Evolutionary conservation across 495 filamentous ascomycete genomes (phyloP).

Genomic region (Thermothielavioides terrestris): DNA sequence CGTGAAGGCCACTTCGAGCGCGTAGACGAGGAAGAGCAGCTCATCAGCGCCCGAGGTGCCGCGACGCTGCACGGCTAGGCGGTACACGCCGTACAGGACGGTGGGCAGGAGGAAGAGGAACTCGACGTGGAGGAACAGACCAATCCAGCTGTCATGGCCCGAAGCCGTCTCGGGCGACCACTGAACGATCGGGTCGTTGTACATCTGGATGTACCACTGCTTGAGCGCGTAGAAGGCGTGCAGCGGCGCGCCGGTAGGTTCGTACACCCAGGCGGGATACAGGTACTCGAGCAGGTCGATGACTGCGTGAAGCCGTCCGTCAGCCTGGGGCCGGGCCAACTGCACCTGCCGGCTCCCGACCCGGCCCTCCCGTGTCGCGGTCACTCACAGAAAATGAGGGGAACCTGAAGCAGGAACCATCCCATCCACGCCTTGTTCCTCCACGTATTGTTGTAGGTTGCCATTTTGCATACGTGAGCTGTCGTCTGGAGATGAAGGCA

Average conservation of each 20-base stretch:
- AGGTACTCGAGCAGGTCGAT: slow-evolving; percentile 55
- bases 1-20: slow-evolving; percentile 60
- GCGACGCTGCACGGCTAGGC: slow-evolving; percentile 17
- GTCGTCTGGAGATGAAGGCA: background rate
- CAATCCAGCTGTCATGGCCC: slow-evolving; percentile 54
- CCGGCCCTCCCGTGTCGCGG: too few relatives aligned
- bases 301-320: slow-evolving; percentile 31
- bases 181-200: slow-evolving; percentile 70
- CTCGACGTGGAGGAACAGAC: slow-evolving; percentile 60
- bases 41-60: slow-evolving; percentile 44
- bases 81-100: slow-evolving; percentile 48
- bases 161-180: slow-evolving; percentile 38
- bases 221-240: slow-evolving; percentile 46
- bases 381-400: slow-evolving; percentile 59
- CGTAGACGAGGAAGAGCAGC: slow-evolving; percentile 61
- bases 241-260: slow-evolving; percentile 29
- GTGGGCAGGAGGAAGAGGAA: slow-evolving; percentile 58
- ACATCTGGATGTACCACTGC: slow-evolving; percentile 55
- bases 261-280: slow-evolving; percentile 50
- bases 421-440: slow-evolving; percentile 53
- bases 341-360: too few relatives aligned
- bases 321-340: background rate
- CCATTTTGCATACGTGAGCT: slow-evolving; percentile 15
- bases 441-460: slow-evolving; percentile 25
- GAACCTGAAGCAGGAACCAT: slow-evolving; percentile 61